Base-by-base conservation (phyloP, 1,284 basidiomycete species). In the Wolfiporia cocos region DNA sequence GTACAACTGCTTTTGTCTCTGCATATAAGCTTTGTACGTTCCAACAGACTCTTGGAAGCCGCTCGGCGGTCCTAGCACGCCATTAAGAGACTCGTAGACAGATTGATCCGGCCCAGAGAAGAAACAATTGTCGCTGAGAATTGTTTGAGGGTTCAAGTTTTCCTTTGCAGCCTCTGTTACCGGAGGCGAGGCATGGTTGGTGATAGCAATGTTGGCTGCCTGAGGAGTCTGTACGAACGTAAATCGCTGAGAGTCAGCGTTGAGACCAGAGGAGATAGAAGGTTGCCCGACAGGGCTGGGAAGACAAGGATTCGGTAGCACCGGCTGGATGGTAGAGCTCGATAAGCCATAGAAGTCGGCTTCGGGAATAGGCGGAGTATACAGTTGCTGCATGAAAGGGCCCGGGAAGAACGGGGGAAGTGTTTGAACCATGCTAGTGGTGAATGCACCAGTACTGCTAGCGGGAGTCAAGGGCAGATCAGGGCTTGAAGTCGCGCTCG, bases 11-110 rank as follows among this genome's bases (percentile, higher is more conserved):
- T 62, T 59, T 51, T 66, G 71, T 44, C 68, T 64, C 44, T 70
- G 63, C 77, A 78, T 79, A 50, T 71, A 68, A 31, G 66, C 59
- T 46, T 65, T 66, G 55, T 80, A 81, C 4, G 71, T 70, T 23
- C 74, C 76, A 41, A 71, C 65, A 39, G 61, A 68, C 53, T 80
- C 75, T 51, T 74, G 67, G 35, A 76, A 63, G 26, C 70, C 71
- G 22, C 52, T 46, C 15, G 68, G 63, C 42, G 69, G 67, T 7
- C 70, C 72, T 35, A 81, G 65, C 26, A 64, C 68, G 44, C 63
- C 63, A 46, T 71, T 67, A 19, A 83, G 61, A 23, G 71, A 60
- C 35, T 71, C 64, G 51, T 82, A 82, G 42, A 73, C 62, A 22
- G 66, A 68, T 37, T 64, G 57, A 26, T 79, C 73, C 18, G 53